Base-by-base conservation (phyloP, 192 early-diverging fungal species). In the Obelidium mucronatum region DNA sequence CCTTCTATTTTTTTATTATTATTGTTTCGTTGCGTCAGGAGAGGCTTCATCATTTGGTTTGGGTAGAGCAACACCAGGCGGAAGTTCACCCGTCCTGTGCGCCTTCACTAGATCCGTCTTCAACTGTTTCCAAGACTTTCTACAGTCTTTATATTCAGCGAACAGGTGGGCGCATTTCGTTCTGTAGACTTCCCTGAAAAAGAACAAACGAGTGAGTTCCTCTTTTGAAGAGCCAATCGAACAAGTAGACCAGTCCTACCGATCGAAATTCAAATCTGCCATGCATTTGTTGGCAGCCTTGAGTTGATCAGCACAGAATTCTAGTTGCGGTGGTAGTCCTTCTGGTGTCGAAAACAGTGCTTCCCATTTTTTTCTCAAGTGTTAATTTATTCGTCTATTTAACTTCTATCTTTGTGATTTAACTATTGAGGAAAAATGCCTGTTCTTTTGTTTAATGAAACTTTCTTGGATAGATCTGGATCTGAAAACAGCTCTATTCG, bases 401-500 rank as follows among this genome's bases (percentile, higher is more conserved):
- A n/a, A n/a, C n/a, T n/a, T n/a, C n/a, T n/a, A n/a, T n/a, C n/a
- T n/a, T n/a, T n/a, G n/a, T 48, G 8, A 48, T 48, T 48, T 19
- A 48, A 19, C 19, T 48, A 48, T 19, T 48, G 11, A 15, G 44
- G 11, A 19, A 48, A 6, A 48, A 48, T 48, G 19, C 44, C 19
- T 15, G 44, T 48, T 6, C 62, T 30, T 36, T 64, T 64, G 31
- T 34, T 37, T 15, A 34, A 34, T 19, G 62, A 22, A 1, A 82
- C 78, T 33, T 79, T 79, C 3, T 54, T 54, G n/a, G 64, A 39
- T 4, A 79, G 70, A 1, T 76, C 42, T 15, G 56, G 52, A 64
- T 79, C 81, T 22, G 78, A 79, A 51, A 82, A 78, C 2, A 82
- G 26, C 11, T 60, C 81, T 82, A 73, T 64, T 59, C 5, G 28